These are phyloP conservation scores for Gnomoniopsis sp. DNA, from an alignment of 2,329 filamentous ascomycete genomes.

Conservation along the genomic window DNA sequence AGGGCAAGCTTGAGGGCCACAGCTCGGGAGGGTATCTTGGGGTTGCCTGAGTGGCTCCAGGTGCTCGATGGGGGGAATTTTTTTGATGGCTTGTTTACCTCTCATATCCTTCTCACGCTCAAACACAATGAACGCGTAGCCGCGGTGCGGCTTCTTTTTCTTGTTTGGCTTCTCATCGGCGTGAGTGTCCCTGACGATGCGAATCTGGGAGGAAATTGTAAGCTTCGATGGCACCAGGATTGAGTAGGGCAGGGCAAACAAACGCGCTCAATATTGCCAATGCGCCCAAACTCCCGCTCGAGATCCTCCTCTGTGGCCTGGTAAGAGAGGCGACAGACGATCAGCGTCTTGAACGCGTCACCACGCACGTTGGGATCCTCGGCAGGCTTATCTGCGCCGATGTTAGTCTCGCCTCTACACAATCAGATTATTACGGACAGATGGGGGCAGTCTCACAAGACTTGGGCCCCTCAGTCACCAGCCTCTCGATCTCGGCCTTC, in stretches of 20 bases:
- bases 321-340: slow-evolving; percentile 87
- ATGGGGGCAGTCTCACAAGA: slow-evolving; percentile 47
- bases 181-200: slow-evolving; percentile 77
- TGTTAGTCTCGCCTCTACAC: slow-evolving; percentile 16
- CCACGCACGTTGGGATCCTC: slow-evolving; percentile 88
- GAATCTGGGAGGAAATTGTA: slow-evolving; percentile 57
- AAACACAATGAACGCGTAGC: slow-evolving; percentile 96
- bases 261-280: slow-evolving; percentile 90
- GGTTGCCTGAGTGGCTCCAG: slow-evolving; percentile 35
- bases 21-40: slow-evolving; percentile 37
- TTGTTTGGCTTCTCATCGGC: slow-evolving; percentile 67
- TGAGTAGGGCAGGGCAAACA: slow-evolving; percentile 26
- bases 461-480: slow-evolving; percentile 61
- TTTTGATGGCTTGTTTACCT: slow-evolving; percentile 66
- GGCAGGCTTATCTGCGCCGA: slow-evolving; percentile 66
- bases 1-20: slow-evolving; percentile 57
- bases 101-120: slow-evolving; percentile 99
- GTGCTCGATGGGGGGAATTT: slow-evolving; percentile 36
- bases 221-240: neutral
- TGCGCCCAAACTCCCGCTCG: slow-evolving; percentile 89
- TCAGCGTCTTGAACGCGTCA: slow-evolving; percentile 92
- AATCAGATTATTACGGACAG: neutral
- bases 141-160: slow-evolving; percentile 77
- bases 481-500: slow-evolving; percentile 61
- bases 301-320: slow-evolving; percentile 85